phyloP scores from a whole-genome alignment of 306 rosid genomes.

The Cucumis sativus region Cucumber_9930_V3 NC_026655.2:11815501-11816000 shows the following conservation, averaged over 20 bases:
- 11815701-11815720: constrained; percentile 7
- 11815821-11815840: constrained; percentile 56
- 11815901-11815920: neutral
- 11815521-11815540: constrained; percentile 58
- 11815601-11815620: constrained; percentile 34
- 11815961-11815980: too few species aligned
- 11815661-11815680: constrained; percentile 23
- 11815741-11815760: constrained; percentile 49
- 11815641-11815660: neutral
- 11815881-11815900: constrained; percentile 39
- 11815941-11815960: too few species aligned
- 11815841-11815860: constrained; percentile 62
- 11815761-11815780: constrained; percentile 15
- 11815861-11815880: constrained; percentile 81
- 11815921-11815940: too few species aligned
- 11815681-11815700: neutral
- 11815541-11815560: constrained; percentile 52
- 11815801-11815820: constrained; percentile 75
- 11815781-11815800: constrained; percentile 31
- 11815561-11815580: constrained; percentile 71
- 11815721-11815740: constrained; percentile 74
- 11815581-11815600: constrained; percentile 12
- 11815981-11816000: constrained; percentile 41
- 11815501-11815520: too few species aligned
- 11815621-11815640: constrained; percentile 23